Evolutionary conservation across 2,329 filamentous ascomycete genomes (phyloP), one percentile per base, ranked within the genome.

Genomic region (Sporothrix protearum): DNA sequence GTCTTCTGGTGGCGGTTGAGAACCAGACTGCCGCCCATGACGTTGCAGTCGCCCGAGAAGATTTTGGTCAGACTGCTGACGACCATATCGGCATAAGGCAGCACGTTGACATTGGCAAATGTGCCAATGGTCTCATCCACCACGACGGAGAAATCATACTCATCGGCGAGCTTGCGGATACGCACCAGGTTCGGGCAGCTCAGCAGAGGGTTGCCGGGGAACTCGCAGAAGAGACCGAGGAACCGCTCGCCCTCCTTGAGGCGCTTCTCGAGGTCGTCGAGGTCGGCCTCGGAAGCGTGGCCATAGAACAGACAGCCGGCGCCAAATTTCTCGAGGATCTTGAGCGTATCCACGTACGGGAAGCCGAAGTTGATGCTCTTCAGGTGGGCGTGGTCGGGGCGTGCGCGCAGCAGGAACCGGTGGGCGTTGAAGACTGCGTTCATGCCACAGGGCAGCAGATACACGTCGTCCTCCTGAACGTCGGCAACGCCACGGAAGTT

Each of bases 71-170:
- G 84, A 79, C 93, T 97, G 83, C 93, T 97, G 71, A 97, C 95
- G 5, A 98, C 92, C 19, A 98, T 86, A 80, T 99, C 96, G 73
- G 93, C 92, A 78, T 91, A 92, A 2, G 91, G 93, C 5, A 99
- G 86, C 3, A 99, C 93, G 78, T 98, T 93, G 76, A 97, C 90
- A 79, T 99, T 99, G 78, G 96, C 89, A 79, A 97, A 97, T 71
- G 96, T 99, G 76, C 95, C 95, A 73, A 99, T 93, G 0, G 96
- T 98, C 81, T 99, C 96, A 80, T 99, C 96, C 2, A 99, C 88
- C 2, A 98, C 92, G 14, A 98, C 89, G 28, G 90, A 91, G 79
- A 99, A 98, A 77, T 92, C 91, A 80, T 94, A 97, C 74, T 88
- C 85, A 78, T 97, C 89, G 0, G 95, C 94, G 33, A 99, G 83